Evolutionary conservation across 352 stramenopile species (phyloP).

Genomic region (Globisporangium nagaii): DNA sequence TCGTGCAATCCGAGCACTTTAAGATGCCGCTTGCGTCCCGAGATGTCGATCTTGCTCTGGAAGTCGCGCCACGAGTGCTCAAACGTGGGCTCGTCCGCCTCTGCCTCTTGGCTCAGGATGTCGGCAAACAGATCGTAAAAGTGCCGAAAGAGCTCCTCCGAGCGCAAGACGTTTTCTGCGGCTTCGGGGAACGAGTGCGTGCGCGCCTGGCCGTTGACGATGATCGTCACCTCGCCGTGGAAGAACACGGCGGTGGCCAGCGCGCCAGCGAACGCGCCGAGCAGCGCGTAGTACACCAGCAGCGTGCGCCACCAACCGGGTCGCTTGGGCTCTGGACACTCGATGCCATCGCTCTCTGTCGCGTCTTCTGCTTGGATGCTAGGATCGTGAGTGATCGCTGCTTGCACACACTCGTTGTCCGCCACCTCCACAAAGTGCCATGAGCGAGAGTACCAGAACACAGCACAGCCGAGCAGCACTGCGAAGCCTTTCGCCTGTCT

Average conservation of each 20-base stretch:
- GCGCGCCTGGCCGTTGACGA: not conserved
- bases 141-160: constrained; percentile 1
- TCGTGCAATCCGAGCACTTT: constrained; percentile 11
- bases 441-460: constrained; percentile 1
- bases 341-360: not conserved
- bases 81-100: constrained; percentile 7
- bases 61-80: constrained; percentile 11
- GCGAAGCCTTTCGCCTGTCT: not conserved
- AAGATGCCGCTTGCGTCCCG: constrained; percentile 11
- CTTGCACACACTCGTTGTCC: not conserved
- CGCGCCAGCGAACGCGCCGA: constrained; percentile 1
- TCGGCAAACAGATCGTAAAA: constrained; percentile 1
- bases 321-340: not conserved
- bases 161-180: not conserved
- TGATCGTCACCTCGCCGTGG: constrained; percentile 4
- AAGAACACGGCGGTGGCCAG: not conserved
- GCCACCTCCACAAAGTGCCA: not conserved
- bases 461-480: not conserved
- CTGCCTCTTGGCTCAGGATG: not conserved
- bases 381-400: not conserved
- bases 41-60: constrained; percentile 14
- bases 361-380: not conserved
- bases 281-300: not conserved
- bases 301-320: constrained; percentile 5
- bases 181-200: constrained; percentile 1